Evolutionary conservation across 306 rosid genomes (phyloP).

Genomic region (Gastrolobium villosum): DNA sequence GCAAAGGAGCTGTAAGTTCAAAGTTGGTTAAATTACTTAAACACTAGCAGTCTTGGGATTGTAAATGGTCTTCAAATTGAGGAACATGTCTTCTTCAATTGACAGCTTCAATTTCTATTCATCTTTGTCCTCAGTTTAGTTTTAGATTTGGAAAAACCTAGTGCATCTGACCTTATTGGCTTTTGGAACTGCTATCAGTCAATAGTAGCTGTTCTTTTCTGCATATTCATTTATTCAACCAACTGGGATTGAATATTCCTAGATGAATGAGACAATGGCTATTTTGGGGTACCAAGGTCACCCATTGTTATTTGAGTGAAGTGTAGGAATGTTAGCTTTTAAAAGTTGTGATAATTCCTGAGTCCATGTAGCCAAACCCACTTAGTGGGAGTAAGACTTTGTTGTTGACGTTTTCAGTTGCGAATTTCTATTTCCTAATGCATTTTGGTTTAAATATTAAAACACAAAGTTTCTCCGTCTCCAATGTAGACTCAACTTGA

Average conservation of each 20-base stretch:
- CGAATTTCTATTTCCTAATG: constrained; percentile 3
- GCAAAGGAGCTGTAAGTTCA: background rate
- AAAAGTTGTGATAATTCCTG: background rate
- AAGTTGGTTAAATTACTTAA: background rate
- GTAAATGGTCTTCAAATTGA: background rate
- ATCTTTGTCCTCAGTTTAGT: background rate
- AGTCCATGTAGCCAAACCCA: constrained; percentile 27
- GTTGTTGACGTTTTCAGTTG: constrained; percentile 12
- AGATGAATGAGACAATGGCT: background rate
- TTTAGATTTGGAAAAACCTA: too few species aligned
- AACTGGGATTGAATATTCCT: background rate
- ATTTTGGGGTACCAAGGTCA: too few species aligned
- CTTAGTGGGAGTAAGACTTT: too few species aligned
- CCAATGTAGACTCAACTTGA: background rate
- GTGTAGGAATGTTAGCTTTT: too few species aligned
- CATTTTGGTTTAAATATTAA: constrained; percentile 11
- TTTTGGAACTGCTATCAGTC: background rate
- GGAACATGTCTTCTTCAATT: background rate
- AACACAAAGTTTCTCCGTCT: background rate
- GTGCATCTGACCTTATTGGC: background rate
- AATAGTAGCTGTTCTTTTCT: background rate
- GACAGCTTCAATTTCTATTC: background rate
- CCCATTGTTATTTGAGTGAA: background rate
- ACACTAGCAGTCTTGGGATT: too few species aligned
- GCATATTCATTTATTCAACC: constrained; percentile 1